These are phyloP conservation scores for Plasmodium malariae DNA, from an alignment of 169 alveolate species.

Conservation along the genomic window DNA sequence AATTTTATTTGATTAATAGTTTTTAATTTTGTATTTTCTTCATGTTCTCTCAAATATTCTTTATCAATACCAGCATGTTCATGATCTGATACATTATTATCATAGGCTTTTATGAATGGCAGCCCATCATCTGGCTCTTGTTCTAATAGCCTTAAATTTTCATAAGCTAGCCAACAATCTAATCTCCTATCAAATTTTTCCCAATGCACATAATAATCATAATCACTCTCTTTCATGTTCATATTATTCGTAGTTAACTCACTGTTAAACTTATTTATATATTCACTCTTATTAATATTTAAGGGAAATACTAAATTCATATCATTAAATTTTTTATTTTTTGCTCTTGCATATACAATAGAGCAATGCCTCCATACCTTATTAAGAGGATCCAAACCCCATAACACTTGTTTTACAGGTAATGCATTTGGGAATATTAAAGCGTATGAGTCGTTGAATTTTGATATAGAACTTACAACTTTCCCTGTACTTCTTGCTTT, in stretches of 20 bases:
- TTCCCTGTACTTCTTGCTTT: constrained; percentile 44
- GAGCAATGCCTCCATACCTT: constrained; percentile 82
- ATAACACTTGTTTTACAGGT: constrained; percentile 83
- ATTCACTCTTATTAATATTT: constrained; percentile 10
- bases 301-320: constrained; percentile 15
- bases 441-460: constrained; percentile 52
- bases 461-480: constrained; percentile 15
- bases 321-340: constrained; percentile 31
- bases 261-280: constrained; percentile 39
- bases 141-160: constrained; percentile 85
- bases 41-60: constrained; percentile 94
- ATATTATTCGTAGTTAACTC: constrained; percentile 40
- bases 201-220: constrained; percentile 93
- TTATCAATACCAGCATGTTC: constrained; percentile 93
- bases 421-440: constrained; percentile 83
- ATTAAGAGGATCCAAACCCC: constrained; percentile 82
- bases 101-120: constrained; percentile 77
- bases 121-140: constrained; percentile 85
- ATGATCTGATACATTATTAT: constrained; percentile 80
- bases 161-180: constrained; percentile 92
- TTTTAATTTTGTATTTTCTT: constrained; percentile 95
- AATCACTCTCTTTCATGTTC: constrained; percentile 78
- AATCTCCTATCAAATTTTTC: constrained; percentile 90
- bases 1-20: constrained; percentile 94
- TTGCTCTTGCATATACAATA: constrained; percentile 84